Conservation (phyloP, 371 early-diverging fungal genomes). For the Rhizopus stolonifer region DNA sequence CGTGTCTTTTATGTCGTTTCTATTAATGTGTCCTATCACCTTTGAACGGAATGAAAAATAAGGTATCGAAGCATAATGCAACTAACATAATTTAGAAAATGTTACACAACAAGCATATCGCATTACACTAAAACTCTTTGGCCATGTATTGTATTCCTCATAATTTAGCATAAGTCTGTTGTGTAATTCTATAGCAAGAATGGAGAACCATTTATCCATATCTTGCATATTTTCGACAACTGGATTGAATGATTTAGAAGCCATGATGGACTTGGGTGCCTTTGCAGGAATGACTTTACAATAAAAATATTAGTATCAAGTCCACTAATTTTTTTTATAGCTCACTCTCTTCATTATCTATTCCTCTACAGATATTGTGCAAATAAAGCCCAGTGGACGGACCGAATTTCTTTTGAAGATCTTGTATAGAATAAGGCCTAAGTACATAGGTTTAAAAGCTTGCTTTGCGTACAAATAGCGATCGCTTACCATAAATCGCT, state of each 20-base stretch:
- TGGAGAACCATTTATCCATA: conserved; percentile 55
- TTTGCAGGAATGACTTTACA: conserved; percentile 43
- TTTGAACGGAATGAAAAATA: conserved; percentile 21
- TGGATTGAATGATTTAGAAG: conserved; percentile 55
- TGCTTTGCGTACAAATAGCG: neutral
- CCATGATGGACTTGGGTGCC: conserved; percentile 58
- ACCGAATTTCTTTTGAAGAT: conserved; percentile 43
- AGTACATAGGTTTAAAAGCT: neutral
- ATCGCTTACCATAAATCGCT: conserved; percentile 48
- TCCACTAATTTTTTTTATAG: neutral
- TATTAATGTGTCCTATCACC: conserved; percentile 13
- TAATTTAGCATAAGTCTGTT: conserved; percentile 49
- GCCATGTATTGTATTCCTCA: conserved; percentile 55
- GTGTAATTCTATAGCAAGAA: conserved; percentile 58
- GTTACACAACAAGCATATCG: neutral
- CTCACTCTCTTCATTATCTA: conserved; percentile 59
- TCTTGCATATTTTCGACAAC: conserved; percentile 27
- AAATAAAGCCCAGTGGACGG: conserved; percentile 53
- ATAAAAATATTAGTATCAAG: neutral
- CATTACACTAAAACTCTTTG: conserved; percentile 47
- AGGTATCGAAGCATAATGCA: conserved; percentile 11
- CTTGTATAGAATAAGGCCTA: conserved; percentile 32
- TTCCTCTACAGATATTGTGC: conserved; percentile 64
- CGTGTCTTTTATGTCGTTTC: conserved; percentile 16
- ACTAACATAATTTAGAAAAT: neutral